Evolutionary conservation across 805 yeast genomes (phyloP).

Genomic region (Kuraishia hungarica): DNA sequence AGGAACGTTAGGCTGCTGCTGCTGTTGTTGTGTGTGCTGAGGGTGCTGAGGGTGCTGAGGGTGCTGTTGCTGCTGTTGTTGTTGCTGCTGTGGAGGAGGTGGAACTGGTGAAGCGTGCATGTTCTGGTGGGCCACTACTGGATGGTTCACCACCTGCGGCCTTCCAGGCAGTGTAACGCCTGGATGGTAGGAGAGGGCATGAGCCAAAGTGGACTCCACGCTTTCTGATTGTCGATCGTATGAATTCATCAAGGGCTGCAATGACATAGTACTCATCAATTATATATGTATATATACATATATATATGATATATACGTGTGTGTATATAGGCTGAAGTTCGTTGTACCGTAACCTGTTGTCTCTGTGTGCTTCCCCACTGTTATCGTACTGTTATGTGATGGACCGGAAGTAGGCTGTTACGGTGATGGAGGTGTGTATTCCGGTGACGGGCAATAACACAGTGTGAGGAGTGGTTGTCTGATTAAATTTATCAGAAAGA

Average conservation of each 20-base stretch:
- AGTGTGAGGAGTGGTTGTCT: too few relatives aligned
- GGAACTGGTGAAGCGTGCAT: not conserved
- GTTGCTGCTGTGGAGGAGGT: not conserved
- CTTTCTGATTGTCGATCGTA: constrained; percentile 1
- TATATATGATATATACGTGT: not conserved
- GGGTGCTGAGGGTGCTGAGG: not conserved
- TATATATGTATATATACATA: too few relatives aligned
- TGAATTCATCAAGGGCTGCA: constrained; percentile 1
- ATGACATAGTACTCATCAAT: not conserved
- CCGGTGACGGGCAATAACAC: too few relatives aligned
- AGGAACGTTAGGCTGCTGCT: not conserved
- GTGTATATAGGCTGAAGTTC: too few relatives aligned
- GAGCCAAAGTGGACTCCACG: constrained; percentile 1
- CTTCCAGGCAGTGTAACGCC: not conserved
- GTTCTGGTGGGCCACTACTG: not conserved
- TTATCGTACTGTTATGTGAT: too few relatives aligned
- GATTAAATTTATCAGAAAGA: too few relatives aligned
- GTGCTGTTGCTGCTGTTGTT: not conserved
- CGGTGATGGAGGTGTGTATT: too few relatives aligned
- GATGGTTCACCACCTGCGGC: not conserved
- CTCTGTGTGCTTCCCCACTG: too few relatives aligned
- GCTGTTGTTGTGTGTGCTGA: not conserved
- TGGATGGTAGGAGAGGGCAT: constrained; percentile 2
- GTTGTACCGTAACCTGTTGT: too few relatives aligned
- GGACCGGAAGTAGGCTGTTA: too few relatives aligned